Conservation (phyloP, 2,329 filamentous ascomycete genomes). For the Colletotrichum truncatum region DNA sequence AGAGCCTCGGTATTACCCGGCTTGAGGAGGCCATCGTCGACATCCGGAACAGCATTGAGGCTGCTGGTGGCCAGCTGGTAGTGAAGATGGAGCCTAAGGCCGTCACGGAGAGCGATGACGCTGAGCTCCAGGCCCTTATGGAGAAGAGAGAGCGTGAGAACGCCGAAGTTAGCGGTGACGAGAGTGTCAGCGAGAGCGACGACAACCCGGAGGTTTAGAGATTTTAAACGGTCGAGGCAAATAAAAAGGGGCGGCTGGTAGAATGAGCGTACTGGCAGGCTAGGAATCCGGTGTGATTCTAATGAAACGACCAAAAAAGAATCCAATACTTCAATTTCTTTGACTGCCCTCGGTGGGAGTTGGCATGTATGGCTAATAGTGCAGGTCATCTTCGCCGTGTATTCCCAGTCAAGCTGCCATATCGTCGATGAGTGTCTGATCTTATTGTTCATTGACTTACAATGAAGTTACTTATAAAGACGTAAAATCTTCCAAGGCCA, state of each 20-base stretch:
- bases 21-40: conserved; percentile 91
- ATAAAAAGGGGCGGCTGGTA: conserved; percentile 29
- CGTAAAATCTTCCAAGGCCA: no score
- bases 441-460: no score
- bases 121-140: conserved; percentile 96
- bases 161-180: conserved; percentile 96
- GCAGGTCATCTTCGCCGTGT: background rate
- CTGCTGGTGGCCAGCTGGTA: conserved; percentile 79
- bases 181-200: conserved; percentile 94
- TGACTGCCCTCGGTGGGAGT: no score
- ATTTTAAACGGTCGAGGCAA: conserved; percentile 16
- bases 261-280: conserved; percentile 31
- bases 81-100: conserved; percentile 99
- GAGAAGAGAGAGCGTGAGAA: conserved; percentile 99
- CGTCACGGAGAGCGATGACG: conserved; percentile 97
- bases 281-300: conserved; percentile 24
- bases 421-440: no score
- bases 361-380: background rate
- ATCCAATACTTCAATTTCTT: conserved; percentile 12
- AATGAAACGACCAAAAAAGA: conserved; percentile 30
- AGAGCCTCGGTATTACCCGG: conserved; percentile 82
- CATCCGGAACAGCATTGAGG: conserved; percentile 82
- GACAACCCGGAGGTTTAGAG: conserved; percentile 64
- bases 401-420: background rate
- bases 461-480: no score